phyloP scores from a whole-genome alignment of 2,329 filamentous ascomycete species.

The Orbilia brochopaga region DNA sequence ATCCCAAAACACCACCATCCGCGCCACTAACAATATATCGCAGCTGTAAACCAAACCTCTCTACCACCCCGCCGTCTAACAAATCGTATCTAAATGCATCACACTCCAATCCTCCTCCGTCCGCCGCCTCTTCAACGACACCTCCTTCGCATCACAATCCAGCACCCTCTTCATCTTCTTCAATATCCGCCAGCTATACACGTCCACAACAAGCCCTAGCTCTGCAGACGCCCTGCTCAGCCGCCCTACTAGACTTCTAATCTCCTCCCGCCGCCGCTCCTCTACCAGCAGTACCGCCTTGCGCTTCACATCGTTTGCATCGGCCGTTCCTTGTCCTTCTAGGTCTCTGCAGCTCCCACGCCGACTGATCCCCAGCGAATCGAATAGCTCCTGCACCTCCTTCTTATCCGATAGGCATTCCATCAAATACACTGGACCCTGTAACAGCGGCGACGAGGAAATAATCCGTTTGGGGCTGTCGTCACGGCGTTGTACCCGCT shows the following conservation, averaged over 20 bases:
- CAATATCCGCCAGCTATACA: constrained; percentile 49
- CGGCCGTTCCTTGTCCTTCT: neutral
- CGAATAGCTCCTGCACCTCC: constrained; percentile 29
- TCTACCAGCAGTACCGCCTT: constrained; percentile 40
- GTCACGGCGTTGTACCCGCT: neutral
- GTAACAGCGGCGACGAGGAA: constrained; percentile 26
- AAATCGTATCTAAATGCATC: constrained; percentile 49
- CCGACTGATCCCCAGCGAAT: constrained; percentile 14
- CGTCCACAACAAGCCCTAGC: constrained; percentile 25
- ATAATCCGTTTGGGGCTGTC: constrained; percentile 13
- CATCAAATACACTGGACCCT: constrained; percentile 41
- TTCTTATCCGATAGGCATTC: constrained; percentile 33
- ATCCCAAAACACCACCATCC: constrained; percentile 11
- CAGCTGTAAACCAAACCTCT: too few relatives aligned
- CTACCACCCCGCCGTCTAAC: constrained; percentile 5
- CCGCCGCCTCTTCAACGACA: constrained; percentile 17
- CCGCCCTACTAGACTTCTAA: constrained; percentile 16
- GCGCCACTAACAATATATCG: too few relatives aligned
- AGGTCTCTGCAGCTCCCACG: constrained; percentile 27
- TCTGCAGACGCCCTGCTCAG: constrained; percentile 8
- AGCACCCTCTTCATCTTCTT: constrained; percentile 37
- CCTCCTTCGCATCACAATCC: constrained; percentile 8
- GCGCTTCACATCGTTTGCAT: constrained; percentile 14
- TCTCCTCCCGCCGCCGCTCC: constrained; percentile 32
- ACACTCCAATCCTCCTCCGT: constrained; percentile 34